phyloP scores from a whole-genome alignment of 164 flowering plant genomes.

The Macadamia integrifolia region DNA sequence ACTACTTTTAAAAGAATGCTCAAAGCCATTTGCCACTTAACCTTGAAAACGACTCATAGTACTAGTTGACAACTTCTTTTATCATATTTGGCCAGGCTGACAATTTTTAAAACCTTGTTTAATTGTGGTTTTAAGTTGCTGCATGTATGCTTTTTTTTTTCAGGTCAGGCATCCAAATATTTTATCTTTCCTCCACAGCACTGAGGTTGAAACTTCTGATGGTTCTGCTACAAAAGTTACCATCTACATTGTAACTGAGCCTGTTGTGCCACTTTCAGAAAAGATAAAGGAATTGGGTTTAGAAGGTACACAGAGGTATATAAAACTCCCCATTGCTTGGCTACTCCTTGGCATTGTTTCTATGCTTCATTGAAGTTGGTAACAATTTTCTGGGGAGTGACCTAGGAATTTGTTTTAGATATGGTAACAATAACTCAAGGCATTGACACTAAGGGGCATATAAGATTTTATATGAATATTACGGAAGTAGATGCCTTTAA shows the following conservation, averaged over 20 bases:
- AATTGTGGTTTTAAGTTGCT: background rate
- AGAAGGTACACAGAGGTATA: slow-evolving; percentile 87
- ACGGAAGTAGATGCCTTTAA: background rate
- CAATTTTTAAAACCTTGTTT: background rate
- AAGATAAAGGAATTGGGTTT: slow-evolving; percentile 93
- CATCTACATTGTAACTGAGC: slow-evolving; percentile 94
- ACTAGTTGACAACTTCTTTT: background rate
- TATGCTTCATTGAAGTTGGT: background rate
- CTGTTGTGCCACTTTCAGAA: slow-evolving; percentile 90
- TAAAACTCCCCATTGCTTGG: background rate
- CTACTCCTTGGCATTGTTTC: background rate
- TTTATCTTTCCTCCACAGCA: slow-evolving; percentile 88
- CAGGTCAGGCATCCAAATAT: slow-evolving; percentile 99
- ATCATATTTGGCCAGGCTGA: background rate
- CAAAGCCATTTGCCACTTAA: too few species aligned
- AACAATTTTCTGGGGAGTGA: background rate
- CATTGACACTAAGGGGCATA: background rate
- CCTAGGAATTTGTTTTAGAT: background rate
- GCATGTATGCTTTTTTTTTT: slow-evolving; percentile 14
- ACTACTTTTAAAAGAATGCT: too few species aligned
- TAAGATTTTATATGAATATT: background rate
- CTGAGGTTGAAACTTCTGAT: slow-evolving; percentile 76
- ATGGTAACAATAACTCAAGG: background rate
- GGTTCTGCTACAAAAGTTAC: slow-evolving; percentile 65
- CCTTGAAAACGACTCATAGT: background rate